phyloP scores from a whole-genome alignment of 2,329 filamentous ascomycete genomes.

The Graphilbum ipis-grandicollis region DNA sequence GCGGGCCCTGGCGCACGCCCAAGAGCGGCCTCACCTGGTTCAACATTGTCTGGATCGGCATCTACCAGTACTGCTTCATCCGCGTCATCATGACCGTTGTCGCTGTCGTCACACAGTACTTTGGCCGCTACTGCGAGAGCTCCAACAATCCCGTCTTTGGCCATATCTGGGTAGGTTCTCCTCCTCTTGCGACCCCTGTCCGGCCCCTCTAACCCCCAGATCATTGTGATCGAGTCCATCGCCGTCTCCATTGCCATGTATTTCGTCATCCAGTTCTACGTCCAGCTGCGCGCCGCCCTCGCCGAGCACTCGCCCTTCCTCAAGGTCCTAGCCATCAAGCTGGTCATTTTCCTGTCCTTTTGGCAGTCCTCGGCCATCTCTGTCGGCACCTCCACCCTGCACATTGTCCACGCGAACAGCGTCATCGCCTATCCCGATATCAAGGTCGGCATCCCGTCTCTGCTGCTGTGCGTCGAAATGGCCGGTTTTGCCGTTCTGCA shows the following conservation, averaged over 20 bases:
- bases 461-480: slow-evolving; percentile 76
- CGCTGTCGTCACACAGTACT: slow-evolving; percentile 55
- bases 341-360: slow-evolving; percentile 82
- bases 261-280: slow-evolving; percentile 73
- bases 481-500: slow-evolving; percentile 62
- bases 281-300: slow-evolving; percentile 54
- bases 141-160: slow-evolving; percentile 62
- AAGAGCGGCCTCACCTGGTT: slow-evolving; percentile 77
- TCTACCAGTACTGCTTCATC: slow-evolving; percentile 78
- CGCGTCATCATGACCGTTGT: slow-evolving; percentile 65
- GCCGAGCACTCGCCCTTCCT: slow-evolving; percentile 54
- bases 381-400: slow-evolving; percentile 36
- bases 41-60: slow-evolving; percentile 66
- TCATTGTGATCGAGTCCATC: slow-evolving; percentile 49
- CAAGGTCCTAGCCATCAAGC: slow-evolving; percentile 74
- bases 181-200: not conserved
- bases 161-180: slow-evolving; percentile 55
- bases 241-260: slow-evolving; percentile 77
- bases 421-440: slow-evolving; percentile 56
- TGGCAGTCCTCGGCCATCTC: slow-evolving; percentile 52
- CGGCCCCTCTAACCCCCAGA: slow-evolving; percentile 17
- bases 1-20: slow-evolving; percentile 56
- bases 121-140: slow-evolving; percentile 57
- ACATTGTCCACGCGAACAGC: slow-evolving; percentile 41
- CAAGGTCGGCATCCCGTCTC: slow-evolving; percentile 61